Evolutionary conservation across 805 yeast genomes (phyloP).

Genomic region (Wickerhamiella hasegawae): DNA sequence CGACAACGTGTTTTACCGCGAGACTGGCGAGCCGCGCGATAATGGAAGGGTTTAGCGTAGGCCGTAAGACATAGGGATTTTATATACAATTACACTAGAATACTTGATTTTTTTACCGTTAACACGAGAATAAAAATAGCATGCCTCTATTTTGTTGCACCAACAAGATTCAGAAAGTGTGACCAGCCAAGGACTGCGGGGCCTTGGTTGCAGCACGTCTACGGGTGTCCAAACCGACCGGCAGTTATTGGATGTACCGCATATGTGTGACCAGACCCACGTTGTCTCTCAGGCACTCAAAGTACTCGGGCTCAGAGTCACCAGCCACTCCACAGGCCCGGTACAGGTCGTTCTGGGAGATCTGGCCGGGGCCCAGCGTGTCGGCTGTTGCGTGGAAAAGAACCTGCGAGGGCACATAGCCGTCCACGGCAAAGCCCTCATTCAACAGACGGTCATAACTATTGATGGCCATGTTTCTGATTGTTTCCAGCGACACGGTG

Average conservation of each 20-base stretch:
- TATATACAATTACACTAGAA: background rate
- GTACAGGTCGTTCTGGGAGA: conserved; percentile 18
- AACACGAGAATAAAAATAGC: too few relatives aligned
- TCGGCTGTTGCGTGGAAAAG: conserved; percentile 18
- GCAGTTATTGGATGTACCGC: conserved; percentile 3
- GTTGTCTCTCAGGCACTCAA: conserved; percentile 19
- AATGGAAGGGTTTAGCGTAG: too few relatives aligned
- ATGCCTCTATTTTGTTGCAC: too few relatives aligned
- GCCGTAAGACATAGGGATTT: background rate
- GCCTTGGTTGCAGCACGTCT: too few relatives aligned
- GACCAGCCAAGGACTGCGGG: too few relatives aligned
- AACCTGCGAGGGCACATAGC: conserved; percentile 21
- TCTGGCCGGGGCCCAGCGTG: conserved; percentile 8
- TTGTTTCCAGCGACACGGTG: conserved; percentile 6
- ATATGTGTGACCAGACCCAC: conserved; percentile 22
- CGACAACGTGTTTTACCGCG: too few relatives aligned
- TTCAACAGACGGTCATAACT: conserved; percentile 12
- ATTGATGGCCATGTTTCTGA: conserved; percentile 14
- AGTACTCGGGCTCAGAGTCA: conserved; percentile 7
- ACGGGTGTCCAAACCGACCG: too few relatives aligned
- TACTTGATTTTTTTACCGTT: too few relatives aligned
- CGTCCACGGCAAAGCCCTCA: conserved; percentile 18
- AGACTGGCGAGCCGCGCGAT: too few relatives aligned
- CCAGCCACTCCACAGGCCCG: conserved; percentile 14
- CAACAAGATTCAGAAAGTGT: too few relatives aligned